Base-by-base conservation (phyloP, 768 basidiomycete species). In the Lactarius indigo region DNA sequence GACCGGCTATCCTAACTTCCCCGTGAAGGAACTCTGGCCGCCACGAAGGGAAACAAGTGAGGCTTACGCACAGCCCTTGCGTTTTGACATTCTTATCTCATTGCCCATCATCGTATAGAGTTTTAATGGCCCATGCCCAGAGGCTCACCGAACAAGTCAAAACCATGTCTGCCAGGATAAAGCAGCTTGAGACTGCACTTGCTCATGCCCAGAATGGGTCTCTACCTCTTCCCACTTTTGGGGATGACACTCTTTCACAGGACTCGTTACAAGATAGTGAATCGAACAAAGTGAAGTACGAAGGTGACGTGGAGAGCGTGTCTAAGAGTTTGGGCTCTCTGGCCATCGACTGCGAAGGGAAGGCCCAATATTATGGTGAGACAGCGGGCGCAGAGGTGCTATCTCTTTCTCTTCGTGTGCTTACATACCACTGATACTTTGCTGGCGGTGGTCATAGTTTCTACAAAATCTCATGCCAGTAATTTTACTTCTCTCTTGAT, bases 31-130 rank as follows among this genome's bases (percentile, higher is more conserved):
- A 83, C 80, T 31, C 71, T 85, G 69, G 76, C 81, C 8, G 83
- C 84, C 30, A 85, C 83, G 55, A 85, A 84, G 70, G 83, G 84
- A 65, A 85, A 84, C 75, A 84, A 84, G 84, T 84, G 69, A 44
- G 79, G 58, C 35, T n/a, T 15, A 63, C 35, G 47, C 56, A 41
- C 55, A 12, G 26, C 8, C 18, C 55, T 9, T 5, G 15, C 57
- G 57, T 26, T 57, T 41, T 59, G 31, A 28, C 37, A 18, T 28
- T 23, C 39, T 42, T 56, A 64, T 28, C 54, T 35, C 56, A 37
- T 57, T 54, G 17, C 47, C 56, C 58, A 57, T 63, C 63, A n/a
- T 60, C 7, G 41, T 54, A 8, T 65, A 85, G 84, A 71, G 83
- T 83, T 23, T 78, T 85, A 42, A 80, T 83, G 79, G 81, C 79